These are phyloP conservation scores for Gossypium stocksii DNA, from an alignment of 345 rosid species.

Conservation along the genomic window DNA sequence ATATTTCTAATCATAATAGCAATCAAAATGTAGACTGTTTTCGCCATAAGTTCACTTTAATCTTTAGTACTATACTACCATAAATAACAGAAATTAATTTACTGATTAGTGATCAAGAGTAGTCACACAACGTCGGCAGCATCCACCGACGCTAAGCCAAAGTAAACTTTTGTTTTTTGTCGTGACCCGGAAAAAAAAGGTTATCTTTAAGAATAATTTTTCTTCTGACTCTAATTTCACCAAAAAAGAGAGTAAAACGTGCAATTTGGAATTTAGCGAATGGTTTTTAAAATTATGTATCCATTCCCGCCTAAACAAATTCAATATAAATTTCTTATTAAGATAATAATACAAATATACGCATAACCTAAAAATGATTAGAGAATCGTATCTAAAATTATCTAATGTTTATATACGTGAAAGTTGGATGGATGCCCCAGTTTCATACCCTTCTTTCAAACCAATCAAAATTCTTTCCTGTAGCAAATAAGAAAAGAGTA, in stretches of 20 bases:
- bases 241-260: neutral
- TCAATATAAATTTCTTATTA: too few species aligned
- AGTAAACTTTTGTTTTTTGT: neutral
- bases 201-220: neutral
- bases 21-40: neutral
- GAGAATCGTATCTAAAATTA: too few species aligned
- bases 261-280: neutral
- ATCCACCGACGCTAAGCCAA: constrained; percentile 1
- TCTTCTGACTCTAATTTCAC: neutral
- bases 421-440: too few species aligned
- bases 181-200: neutral
- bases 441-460: too few species aligned
- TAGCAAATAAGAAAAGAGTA: too few species aligned
- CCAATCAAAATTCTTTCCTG: too few species aligned
- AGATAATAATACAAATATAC: too few species aligned
- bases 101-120: neutral
- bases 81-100: too few species aligned
- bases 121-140: neutral
- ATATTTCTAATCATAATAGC: neutral
- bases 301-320: too few species aligned
- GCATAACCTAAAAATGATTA: too few species aligned
- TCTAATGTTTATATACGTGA: too few species aligned
- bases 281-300: too few species aligned
- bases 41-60: neutral
- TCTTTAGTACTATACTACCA: neutral